Evolutionary conservation across 1,139 yeast genomes (phyloP).

Genomic region (Blastobotrys indianensis): DNA sequence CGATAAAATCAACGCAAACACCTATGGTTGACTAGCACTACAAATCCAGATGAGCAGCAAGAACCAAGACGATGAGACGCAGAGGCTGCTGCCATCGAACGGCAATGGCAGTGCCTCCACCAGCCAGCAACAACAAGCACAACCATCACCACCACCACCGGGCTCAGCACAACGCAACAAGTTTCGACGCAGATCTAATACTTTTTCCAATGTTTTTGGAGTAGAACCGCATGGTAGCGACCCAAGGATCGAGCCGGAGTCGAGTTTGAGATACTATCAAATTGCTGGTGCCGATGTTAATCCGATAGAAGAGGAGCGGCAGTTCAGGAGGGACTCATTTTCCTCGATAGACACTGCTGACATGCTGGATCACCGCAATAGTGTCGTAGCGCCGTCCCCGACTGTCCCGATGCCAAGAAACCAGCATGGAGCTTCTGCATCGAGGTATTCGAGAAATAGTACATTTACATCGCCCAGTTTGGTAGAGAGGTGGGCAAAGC

Average conservation of each 20-base stretch:
- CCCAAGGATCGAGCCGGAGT: neutral
- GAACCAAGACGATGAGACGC: neutral
- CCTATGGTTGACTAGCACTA: neutral
- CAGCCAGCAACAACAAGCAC: neutral
- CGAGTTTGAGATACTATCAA: slow-evolving; percentile 8
- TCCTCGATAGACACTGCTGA: slow-evolving; percentile 11
- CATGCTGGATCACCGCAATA: slow-evolving; percentile 8
- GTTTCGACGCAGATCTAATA: slow-evolving; percentile 8
- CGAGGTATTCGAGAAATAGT: neutral
- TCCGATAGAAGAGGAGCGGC: slow-evolving; percentile 1
- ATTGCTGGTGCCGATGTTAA: slow-evolving; percentile 9
- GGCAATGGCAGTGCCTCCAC: neutral
- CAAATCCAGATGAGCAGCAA: neutral
- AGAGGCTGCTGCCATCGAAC: neutral
- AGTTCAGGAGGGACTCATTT: slow-evolving; percentile 4
- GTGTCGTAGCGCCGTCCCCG: neutral
- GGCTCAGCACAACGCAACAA: neutral
- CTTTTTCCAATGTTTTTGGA: slow-evolving; percentile 8
- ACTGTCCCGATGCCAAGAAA: neutral
- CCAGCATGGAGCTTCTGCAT: neutral
- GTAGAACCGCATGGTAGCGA: slow-evolving; percentile 22
- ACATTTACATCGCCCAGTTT: slow-evolving; percentile 13
- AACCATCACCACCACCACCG: neutral
- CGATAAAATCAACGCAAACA: no score
- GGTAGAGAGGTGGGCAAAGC: slow-evolving; percentile 22